Percentiles rank a stretch among this genome's conserved stretches.
phyloP scores from a whole-genome alignment of 768 basidiomycete species.

The Lepiota venenata region DNA sequence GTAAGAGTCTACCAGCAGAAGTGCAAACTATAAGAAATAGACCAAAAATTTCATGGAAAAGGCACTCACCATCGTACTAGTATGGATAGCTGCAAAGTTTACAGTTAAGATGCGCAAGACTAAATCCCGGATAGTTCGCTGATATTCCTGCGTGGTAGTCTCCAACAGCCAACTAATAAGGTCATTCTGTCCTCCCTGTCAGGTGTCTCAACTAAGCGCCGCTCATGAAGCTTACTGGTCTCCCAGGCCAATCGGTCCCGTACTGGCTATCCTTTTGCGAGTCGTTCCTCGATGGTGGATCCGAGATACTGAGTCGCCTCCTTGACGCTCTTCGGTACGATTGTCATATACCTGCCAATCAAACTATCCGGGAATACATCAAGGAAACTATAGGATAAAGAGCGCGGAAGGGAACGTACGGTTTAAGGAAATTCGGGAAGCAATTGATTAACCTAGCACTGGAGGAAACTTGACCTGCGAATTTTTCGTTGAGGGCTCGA shows the following conservation, averaged over 20 bases:
- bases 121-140: slow-evolving; percentile 23
- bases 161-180: slow-evolving; percentile 45
- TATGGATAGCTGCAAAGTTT: slow-evolving; percentile 41
- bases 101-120: slow-evolving; percentile 25
- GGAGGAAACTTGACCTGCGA: slow-evolving; percentile 17
- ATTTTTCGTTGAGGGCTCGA: slow-evolving; percentile 19
- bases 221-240: slow-evolving; percentile 21
- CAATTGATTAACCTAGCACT: slow-evolving; percentile 19
- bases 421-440: slow-evolving; percentile 19
- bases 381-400: background rate
- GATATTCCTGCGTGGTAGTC: slow-evolving; percentile 26
- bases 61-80: slow-evolving; percentile 29
- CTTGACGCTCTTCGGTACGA: slow-evolving; percentile 19
- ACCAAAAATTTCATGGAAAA: background rate
- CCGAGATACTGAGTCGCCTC: slow-evolving; percentile 23
- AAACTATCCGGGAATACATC: slow-evolving; percentile 13
- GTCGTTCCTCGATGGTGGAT: slow-evolving; percentile 28
- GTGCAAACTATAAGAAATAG: background rate
- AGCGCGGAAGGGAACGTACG: slow-evolving; percentile 13
- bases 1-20: background rate
- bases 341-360: slow-evolving; percentile 21
- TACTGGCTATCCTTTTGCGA: slow-evolving; percentile 24
- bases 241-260: slow-evolving; percentile 27
- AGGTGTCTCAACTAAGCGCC: background rate
- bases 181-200: slow-evolving; percentile 32